Evolutionary conservation across 345 rosid species (phyloP), one percentile per base, ranked within the genome.

Genomic region (Nephelium lappaceum): DNA sequence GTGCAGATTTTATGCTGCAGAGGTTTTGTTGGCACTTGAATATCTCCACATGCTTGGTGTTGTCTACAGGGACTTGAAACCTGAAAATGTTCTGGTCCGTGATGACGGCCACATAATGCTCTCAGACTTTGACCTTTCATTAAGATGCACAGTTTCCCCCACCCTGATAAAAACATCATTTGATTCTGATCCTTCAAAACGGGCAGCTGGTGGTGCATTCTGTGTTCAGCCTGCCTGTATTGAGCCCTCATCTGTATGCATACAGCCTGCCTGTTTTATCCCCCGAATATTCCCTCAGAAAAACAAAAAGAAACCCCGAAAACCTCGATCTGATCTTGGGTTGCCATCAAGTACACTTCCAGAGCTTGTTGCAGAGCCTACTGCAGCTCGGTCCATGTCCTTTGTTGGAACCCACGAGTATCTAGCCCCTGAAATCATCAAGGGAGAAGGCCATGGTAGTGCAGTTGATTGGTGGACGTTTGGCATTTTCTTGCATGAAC

Each of bases 391-490:
- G 24, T 96, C 99, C 38, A 96, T 96, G 99, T 96, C 99, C 64
- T 96, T 96, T 63, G 99, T 96, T 21, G 99, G 99, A 78, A 96
- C 99, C 68, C 99, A 96, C 15, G 99, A 96, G 85, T 96, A 96
- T 88, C 87, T 96, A 16, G 98, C 98, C 85, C 98, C 98, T 12
- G 98, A 93, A 85, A 93, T 93, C 43, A 92, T 93, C 80, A 95
- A 92, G 83, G 99, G 98, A 74, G 99, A 96, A 81, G 99, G 99
- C 49, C 99, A 96, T 38, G 98, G 99, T 61, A 94, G 99, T 79
- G 97, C 98, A 38, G 98, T 96, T 47, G 99, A 96, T 53, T 96
- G 99, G 99, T 94, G 99, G 99, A 96, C 99, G 6, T 96, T 93
- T 58, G 99, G 99, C 18, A 91, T 96, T 80, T 96, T 96, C 83